phyloP scores from a whole-genome alignment of 257 asterid species.

The Salvia hispanica region DNA sequence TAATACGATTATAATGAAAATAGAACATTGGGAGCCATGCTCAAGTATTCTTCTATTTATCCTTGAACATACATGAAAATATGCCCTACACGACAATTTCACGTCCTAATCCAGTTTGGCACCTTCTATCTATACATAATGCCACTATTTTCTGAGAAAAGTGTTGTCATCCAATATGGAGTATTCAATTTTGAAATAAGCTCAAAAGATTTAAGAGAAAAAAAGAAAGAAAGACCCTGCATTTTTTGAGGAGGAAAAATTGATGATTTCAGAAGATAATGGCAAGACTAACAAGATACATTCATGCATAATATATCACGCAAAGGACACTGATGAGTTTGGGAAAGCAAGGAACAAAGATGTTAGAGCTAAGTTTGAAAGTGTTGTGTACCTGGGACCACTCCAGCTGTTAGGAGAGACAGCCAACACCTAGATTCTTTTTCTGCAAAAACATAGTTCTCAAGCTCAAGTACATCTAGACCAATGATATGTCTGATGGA shows the following conservation, averaged over 20 bases:
- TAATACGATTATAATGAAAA: slow-evolving; percentile 4
- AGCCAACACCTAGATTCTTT: slow-evolving; percentile 54
- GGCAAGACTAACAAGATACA: neutral
- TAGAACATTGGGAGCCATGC: slow-evolving; percentile 9
- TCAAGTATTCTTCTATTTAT: neutral
- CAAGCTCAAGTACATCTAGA: slow-evolving; percentile 62
- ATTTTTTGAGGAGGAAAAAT: slow-evolving; percentile 4
- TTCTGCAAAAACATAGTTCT: slow-evolving; percentile 45
- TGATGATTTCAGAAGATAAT: slow-evolving; percentile 27
- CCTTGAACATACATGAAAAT: neutral
- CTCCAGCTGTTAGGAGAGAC: slow-evolving; percentile 58
- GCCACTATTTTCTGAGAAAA: neutral
- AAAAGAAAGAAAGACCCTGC: neutral
- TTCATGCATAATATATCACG: slow-evolving; percentile 18
- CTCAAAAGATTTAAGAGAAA: neutral
- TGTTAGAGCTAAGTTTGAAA: slow-evolving; percentile 17
- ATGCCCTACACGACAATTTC: neutral
- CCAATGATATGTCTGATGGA: slow-evolving; percentile 50
- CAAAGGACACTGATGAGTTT: neutral
- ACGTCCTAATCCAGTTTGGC: slow-evolving; percentile 1
- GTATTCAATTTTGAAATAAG: slow-evolving; percentile 14
- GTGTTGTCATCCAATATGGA: neutral
- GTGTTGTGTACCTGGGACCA: slow-evolving; percentile 58
- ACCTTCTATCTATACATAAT: slow-evolving; percentile 6
- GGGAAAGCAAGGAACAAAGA: slow-evolving; percentile 17